phyloP scores from a whole-genome alignment of 352 stramenopile genomes.

The Pythium pyrilobum region DNA sequence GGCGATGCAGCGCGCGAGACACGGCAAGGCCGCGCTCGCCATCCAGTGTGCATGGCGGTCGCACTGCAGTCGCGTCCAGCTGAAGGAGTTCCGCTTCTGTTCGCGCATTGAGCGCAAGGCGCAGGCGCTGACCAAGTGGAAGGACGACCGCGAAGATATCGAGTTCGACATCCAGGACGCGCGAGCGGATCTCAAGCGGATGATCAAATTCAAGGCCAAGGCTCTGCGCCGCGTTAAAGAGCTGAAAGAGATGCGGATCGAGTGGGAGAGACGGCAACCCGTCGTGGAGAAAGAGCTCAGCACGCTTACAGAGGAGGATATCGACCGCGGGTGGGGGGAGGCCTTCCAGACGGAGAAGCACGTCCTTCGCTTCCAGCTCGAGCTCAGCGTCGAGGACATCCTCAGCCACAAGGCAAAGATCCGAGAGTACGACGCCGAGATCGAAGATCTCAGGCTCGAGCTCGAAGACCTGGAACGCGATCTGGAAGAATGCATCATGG shows the following conservation, averaged over 20 bases:
- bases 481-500: slow-evolving; percentile 56
- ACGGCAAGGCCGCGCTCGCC: slow-evolving; percentile 50
- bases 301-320: slow-evolving; percentile 56
- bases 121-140: slow-evolving; percentile 37
- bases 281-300: slow-evolving; percentile 68
- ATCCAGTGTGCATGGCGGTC: slow-evolving; percentile 74
- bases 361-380: slow-evolving; percentile 54
- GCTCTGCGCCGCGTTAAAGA: slow-evolving; percentile 62
- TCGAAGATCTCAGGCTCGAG: slow-evolving; percentile 65
- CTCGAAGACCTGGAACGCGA: slow-evolving; percentile 79
- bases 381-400: slow-evolving; percentile 79
- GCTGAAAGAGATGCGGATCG: slow-evolving; percentile 68
- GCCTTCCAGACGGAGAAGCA: slow-evolving; percentile 77
- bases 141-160: slow-evolving; percentile 62
- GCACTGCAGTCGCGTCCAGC: slow-evolving; percentile 43
- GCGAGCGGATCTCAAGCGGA: slow-evolving; percentile 46
- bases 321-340: slow-evolving; percentile 72
- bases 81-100: slow-evolving; percentile 65
- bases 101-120: slow-evolving; percentile 63
- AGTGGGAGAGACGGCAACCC: slow-evolving; percentile 75
- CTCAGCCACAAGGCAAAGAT: slow-evolving; percentile 51
- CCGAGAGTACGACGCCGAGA: slow-evolving; percentile 62
- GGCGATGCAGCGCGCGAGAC: slow-evolving; percentile 32
- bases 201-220: slow-evolving; percentile 78
- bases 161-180: slow-evolving; percentile 69